Conservation (phyloP, 1,284 basidiomycete genomes). For the Stereum hirsutum region DNA sequence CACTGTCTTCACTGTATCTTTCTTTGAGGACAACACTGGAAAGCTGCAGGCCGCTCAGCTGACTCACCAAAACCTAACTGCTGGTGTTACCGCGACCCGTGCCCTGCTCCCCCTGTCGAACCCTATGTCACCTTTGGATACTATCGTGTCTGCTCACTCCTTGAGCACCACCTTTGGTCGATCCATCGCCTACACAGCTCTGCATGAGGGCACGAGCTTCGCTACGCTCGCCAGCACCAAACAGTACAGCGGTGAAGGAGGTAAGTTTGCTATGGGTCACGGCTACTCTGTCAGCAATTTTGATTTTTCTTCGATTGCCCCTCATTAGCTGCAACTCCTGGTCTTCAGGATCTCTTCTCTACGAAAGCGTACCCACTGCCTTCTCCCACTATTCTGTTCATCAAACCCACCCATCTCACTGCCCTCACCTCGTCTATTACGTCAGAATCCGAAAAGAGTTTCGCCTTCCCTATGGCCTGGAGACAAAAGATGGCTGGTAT, state of each 20-base stretch:
- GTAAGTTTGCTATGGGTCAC: conserved; percentile 20
- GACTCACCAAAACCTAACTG: conserved; percentile 72
- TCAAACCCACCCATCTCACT: conserved; percentile 50
- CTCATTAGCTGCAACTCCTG: conserved; percentile 13
- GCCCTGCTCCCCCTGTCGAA: conserved; percentile 56
- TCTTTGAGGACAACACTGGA: conserved; percentile 44
- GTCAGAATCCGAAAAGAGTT: conserved; percentile 41
- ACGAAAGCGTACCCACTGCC: conserved; percentile 44
- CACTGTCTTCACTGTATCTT: conserved; percentile 60
- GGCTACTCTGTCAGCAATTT: background rate
- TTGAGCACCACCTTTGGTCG: conserved; percentile 65
- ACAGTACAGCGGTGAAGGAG: conserved; percentile 33
- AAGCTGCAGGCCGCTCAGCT: conserved; percentile 52
- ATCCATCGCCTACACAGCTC: conserved; percentile 63
- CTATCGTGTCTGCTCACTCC: conserved; percentile 62
- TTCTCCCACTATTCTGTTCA: conserved; percentile 57
- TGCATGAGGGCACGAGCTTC: conserved; percentile 66
- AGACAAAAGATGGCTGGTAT: conserved; percentile 63
- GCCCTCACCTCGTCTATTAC: conserved; percentile 41
- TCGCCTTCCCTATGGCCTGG: conserved; percentile 50
- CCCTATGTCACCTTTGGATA: conserved; percentile 57
- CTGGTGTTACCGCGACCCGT: conserved; percentile 65
- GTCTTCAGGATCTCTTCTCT: conserved; percentile 39
- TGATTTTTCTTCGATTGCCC: background rate
- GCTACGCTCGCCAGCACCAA: conserved; percentile 51